A percentile compares a stretch with the other conserved stretches of the same genome.
phyloP scores from a whole-genome alignment of 2,329 filamentous ascomycete genomes.

The Rhynchosporium agropyri region DNA sequence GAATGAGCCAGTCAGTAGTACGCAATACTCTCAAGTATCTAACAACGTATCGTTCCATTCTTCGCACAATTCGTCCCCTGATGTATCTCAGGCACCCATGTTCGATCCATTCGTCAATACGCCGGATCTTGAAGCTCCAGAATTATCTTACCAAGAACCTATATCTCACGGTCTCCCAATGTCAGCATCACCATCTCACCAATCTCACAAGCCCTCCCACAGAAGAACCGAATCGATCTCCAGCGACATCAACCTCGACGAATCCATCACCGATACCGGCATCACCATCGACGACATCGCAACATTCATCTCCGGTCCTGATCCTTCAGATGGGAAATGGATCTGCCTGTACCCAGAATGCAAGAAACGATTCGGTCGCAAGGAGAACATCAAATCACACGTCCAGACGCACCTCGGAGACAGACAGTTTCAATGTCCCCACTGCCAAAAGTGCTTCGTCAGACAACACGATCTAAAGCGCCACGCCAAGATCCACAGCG shows the following conservation, averaged over 20 bases:
- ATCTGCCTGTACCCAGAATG: slow-evolving; percentile 77
- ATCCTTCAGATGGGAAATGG: slow-evolving; percentile 76
- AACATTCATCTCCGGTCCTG: slow-evolving; percentile 72
- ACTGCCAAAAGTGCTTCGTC: slow-evolving; percentile 94
- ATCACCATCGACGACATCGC: slow-evolving; percentile 85
- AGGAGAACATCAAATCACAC: slow-evolving; percentile 98
- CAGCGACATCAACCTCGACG: slow-evolving; percentile 62
- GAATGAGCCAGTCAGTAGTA: slow-evolving; percentile 32
- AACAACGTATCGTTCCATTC: slow-evolving; percentile 38
- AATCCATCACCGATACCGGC: slow-evolving; percentile 74
- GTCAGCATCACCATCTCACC: slow-evolving; percentile 28
- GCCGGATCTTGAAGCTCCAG: slow-evolving; percentile 44
- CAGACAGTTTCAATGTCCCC: slow-evolving; percentile 90
- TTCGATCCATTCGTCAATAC: slow-evolving; percentile 51
- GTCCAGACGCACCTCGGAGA: slow-evolving; percentile 98
- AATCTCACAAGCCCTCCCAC: slow-evolving; percentile 44
- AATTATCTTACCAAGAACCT: slow-evolving; percentile 31
- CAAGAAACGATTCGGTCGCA: slow-evolving; percentile 88
- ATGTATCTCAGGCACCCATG: slow-evolving; percentile 51
- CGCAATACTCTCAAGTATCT: slow-evolving; percentile 37
- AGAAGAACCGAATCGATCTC: slow-evolving; percentile 61
- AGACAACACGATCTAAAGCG: slow-evolving; percentile 96
- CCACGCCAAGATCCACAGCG: slow-evolving; percentile 96
- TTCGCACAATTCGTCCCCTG: slow-evolving; percentile 55
- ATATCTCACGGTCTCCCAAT: slow-evolving; percentile 27